Evolutionary conservation across 2,329 filamentous ascomycete species (phyloP), one percentile per base, ranked within the genome.

Genomic region (Phaeosphaeriaceae sp.): DNA sequence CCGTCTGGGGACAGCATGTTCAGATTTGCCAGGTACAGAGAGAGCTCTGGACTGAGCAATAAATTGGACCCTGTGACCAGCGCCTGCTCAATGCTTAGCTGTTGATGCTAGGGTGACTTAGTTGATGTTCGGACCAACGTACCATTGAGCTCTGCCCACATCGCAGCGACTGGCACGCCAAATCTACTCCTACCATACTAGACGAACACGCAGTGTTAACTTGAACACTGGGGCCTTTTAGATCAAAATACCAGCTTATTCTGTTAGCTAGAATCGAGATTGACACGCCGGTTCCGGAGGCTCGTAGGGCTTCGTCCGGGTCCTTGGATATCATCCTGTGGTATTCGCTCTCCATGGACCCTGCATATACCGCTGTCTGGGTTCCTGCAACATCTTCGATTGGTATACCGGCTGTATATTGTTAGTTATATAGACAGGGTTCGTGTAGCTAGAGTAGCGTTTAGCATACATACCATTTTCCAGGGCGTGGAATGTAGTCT

Each of bases 151-250:
- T 23, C 2, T 45, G 28, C 3, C 48, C 45, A 11, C 7, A 23
- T 18, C 49, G 12, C 15, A 56, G 33, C 9, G 34, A 35, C 28
- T 46, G 45, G 42, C 48, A 52, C 2, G 54, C 60, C 2, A 54
- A 43, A 42, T 64, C 50, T 3, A 64, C 12, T 0, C 50, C 51
- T 1, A 55, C 42, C 40, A 62, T 26, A 9, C 48, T 52, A 18
- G 40, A 41, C 4, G 61, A 63, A 42, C 63, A 66, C 2, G 60
- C 61, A n/a, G 63, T 63, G 42, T 66, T 56, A 2, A 66, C 23
- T 1, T 53, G 52, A 6, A 64, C 16, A 16, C 48, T 56, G 1
- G 63, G 51, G 3, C 63, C 63, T 6, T 35, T 18, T 1, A 63
- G 41, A 42, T 64, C 48, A 40, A 58, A 66, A 39, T 58, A 59